Evolutionary conservation across 345 rosid species (phyloP).

Genomic region (Brassica incana): DNA sequence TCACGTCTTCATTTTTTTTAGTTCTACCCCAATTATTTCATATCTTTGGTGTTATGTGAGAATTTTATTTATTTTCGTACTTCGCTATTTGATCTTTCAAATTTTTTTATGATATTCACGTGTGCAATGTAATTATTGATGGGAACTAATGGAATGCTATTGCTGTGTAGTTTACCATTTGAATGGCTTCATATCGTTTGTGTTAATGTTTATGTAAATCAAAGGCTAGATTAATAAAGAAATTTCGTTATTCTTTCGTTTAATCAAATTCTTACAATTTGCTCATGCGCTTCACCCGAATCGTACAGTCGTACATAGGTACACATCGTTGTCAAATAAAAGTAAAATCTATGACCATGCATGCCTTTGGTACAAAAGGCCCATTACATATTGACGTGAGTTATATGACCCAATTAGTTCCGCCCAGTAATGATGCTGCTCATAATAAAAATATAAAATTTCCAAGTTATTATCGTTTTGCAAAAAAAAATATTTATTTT

Average conservation of each 20-base stretch:
- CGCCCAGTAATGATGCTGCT: too few relatives aligned
- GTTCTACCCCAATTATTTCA: conserved; percentile 10
- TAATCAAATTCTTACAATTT: background rate
- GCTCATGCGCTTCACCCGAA: background rate
- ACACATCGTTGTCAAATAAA: background rate
- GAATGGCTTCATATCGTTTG: too few relatives aligned
- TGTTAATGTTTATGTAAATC: too few relatives aligned
- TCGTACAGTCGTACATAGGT: background rate
- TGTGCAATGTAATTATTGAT: too few relatives aligned
- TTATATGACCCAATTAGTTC: background rate
- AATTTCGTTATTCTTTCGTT: conserved; percentile 14
- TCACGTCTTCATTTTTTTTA: background rate
- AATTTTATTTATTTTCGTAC: conserved; percentile 33
- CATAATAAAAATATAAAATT: too few relatives aligned
- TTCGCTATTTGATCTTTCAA: conserved; percentile 17
- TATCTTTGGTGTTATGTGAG: conserved; percentile 29
- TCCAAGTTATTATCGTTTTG: too few relatives aligned
- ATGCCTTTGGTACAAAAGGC: background rate
- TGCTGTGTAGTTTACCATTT: too few relatives aligned
- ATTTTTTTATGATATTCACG: background rate
- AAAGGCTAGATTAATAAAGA: too few relatives aligned
- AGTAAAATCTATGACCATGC: background rate
- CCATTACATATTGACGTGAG: background rate
- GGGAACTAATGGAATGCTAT: too few relatives aligned
- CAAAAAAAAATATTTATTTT: too few relatives aligned